A percentile compares a stretch with the other conserved stretches of the same genome.
Conservation (phyloP, 2,329 filamentous ascomycete genomes). For the Hymenoscyphus fructigenus region DNA sequence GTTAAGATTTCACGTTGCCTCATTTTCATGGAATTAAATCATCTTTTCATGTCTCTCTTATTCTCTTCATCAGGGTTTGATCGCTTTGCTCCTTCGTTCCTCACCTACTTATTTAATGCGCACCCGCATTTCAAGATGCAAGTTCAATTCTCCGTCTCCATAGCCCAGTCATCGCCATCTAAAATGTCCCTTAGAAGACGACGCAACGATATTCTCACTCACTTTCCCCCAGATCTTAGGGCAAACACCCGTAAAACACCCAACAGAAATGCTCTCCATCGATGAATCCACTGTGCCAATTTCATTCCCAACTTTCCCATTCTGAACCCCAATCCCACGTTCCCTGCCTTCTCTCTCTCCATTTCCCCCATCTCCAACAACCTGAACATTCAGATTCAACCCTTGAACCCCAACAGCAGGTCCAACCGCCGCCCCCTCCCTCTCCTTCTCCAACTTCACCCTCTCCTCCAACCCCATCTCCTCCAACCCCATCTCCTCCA, state of each 20-base stretch:
- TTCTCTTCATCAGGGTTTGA: neutral
- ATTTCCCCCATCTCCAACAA: neutral
- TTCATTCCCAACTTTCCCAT: neutral
- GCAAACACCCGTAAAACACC: constrained; percentile 1
- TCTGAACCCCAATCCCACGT: neutral
- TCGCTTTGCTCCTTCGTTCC: neutral
- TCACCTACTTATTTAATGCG: neutral
- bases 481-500: neutral
- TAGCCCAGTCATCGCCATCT: neutral
- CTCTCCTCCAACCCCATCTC: neutral
- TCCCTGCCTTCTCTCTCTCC: neutral
- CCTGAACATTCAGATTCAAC: neutral
- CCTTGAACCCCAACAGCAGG: neutral
- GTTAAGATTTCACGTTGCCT: neutral
- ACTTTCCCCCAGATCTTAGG: neutral
- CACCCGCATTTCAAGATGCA: neutral
- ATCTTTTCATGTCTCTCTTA: neutral
- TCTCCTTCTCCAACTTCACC: neutral
- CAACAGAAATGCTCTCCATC: neutral
- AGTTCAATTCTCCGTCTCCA: neutral
- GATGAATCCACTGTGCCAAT: neutral
- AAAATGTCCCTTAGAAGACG: neutral
- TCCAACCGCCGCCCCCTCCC: neutral
- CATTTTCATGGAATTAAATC: neutral
- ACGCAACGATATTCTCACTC: neutral